Base-by-base conservation (phyloP, 1,139 yeast genomes). In the Yamadazyma triangularis region DNA sequence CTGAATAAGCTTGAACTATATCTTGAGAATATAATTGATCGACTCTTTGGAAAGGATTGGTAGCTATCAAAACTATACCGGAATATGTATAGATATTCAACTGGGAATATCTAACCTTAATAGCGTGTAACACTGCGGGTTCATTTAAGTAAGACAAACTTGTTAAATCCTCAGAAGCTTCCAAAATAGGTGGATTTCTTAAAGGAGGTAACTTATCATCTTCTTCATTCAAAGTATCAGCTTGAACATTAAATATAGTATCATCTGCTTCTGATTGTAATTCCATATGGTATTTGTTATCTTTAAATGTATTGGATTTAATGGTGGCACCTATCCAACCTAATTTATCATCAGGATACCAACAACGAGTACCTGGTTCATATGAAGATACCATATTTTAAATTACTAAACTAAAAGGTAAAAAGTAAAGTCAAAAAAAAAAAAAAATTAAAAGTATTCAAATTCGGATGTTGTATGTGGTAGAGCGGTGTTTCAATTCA, bases 301-400 rank as follows among this genome's bases (percentile, higher is more conserved):
- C 67, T n/a, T 64, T 56, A 29, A 68, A 57, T 13, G 63, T 63
- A 45, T 73, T 71, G 33, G 76, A 65, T 35, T 73, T 67, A 29
- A 91, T 87, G 38, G 79, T 83, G 30, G 88, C 93, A 26, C 96
- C 95, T 26, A 88, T 68, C 96, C 97, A 91, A 22, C 97, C 98
- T 46, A 77, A 74, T 34, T 73, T 70, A 40, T 81, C 87, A 57
- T 86, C 93, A 21, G 94, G 96, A 48, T 84, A 80, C 98, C 98
- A 91, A 64, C 97, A 89, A 50, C 95, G 89, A 56, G 79, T 73
- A 28, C 68, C 71, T 19, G 56, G 47, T 32, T 51, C 55, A 35
- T 50, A 51, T 21, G 47, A 45, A n/a, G 53, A 43, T 13, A 50
- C 53, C 45, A 40, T 41, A 14, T 23, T 26, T n/a, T n/a, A n/a